These are phyloP conservation scores for Solanum piurae DNA, from an alignment of 257 asterid species.

Conservation along the genomic window DNA sequence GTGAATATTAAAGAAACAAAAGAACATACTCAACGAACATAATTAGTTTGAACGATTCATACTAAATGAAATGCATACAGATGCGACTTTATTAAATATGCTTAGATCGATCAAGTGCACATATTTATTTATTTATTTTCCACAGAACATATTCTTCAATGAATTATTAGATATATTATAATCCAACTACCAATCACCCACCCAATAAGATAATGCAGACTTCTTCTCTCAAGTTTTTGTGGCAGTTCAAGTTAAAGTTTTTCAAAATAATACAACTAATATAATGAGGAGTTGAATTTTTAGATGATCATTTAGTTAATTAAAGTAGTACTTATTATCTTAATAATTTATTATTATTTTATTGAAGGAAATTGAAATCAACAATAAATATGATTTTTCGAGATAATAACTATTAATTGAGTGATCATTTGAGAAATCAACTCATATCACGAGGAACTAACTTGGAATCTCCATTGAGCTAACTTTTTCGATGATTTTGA, in stretches of 20 bases:
- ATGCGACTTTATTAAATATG: not conserved
- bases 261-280: not conserved
- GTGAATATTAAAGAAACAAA: not conserved
- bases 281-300: not conserved
- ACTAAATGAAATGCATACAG: not conserved
- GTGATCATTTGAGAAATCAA: not conserved
- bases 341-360: not conserved
- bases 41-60: not conserved
- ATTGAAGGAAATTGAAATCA: not conserved
- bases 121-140: not conserved
- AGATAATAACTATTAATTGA: not conserved
- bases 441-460: not conserved
- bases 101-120: not conserved
- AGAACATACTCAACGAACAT: not conserved
- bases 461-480: not conserved
- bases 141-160: not conserved
- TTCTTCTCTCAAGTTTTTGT: not conserved
- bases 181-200: not conserved
- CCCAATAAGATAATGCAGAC: not conserved
- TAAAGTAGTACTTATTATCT: not conserved
- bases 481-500: not conserved
- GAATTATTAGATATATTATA: not conserved
- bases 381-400: not conserved
- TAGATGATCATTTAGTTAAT: not conserved
- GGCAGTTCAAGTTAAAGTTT: not conserved